A percentile compares a stretch with the other conserved stretches of the same genome.
Evolutionary conservation across 495 filamentous ascomycete genomes (phyloP).

Genomic region (Aspergillus sparsus): DNA sequence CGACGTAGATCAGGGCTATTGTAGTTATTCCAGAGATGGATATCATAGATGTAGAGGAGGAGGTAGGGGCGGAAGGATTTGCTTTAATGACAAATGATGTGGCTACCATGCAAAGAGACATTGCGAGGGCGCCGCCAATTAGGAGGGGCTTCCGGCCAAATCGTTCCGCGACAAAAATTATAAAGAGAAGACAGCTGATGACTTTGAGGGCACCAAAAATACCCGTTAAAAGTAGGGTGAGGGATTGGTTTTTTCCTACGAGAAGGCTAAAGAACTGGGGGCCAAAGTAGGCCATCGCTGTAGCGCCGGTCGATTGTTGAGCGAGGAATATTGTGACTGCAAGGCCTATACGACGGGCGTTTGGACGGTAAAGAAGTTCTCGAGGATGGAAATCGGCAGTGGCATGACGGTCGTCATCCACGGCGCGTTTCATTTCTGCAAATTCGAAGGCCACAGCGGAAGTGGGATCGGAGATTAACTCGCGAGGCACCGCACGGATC

Average conservation of each 20-base stretch:
- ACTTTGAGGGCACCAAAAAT: slow-evolving; percentile 57
- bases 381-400: slow-evolving; percentile 42
- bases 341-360: slow-evolving; percentile 43
- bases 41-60: slow-evolving; percentile 9
- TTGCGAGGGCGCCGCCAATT: slow-evolving; percentile 49
- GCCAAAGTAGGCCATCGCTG: slow-evolving; percentile 54
- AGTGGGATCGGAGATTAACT: slow-evolving; percentile 30
- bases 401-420: slow-evolving; percentile 46
- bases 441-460: slow-evolving; percentile 35
- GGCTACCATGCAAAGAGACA: slow-evolving; percentile 56
- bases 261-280: slow-evolving; percentile 58
- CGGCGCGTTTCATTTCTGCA: slow-evolving; percentile 43
- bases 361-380: slow-evolving; percentile 47
- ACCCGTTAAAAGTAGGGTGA: slow-evolving; percentile 46
- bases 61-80: slow-evolving; percentile 9
- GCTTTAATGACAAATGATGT: slow-evolving; percentile 56
- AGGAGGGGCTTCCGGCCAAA: slow-evolving; percentile 57
- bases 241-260: slow-evolving; percentile 33
- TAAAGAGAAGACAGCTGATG: slow-evolving; percentile 48
- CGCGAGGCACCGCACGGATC: slow-evolving; percentile 46
- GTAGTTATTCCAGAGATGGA: slow-evolving; percentile 42
- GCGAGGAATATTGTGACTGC: slow-evolving; percentile 46
- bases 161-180: slow-evolving; percentile 56
- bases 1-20: slow-evolving; percentile 52
- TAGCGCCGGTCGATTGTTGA: slow-evolving; percentile 56